Evolutionary conservation across 768 basidiomycete genomes (phyloP).

Genomic region (Hericium coralloides): DNA sequence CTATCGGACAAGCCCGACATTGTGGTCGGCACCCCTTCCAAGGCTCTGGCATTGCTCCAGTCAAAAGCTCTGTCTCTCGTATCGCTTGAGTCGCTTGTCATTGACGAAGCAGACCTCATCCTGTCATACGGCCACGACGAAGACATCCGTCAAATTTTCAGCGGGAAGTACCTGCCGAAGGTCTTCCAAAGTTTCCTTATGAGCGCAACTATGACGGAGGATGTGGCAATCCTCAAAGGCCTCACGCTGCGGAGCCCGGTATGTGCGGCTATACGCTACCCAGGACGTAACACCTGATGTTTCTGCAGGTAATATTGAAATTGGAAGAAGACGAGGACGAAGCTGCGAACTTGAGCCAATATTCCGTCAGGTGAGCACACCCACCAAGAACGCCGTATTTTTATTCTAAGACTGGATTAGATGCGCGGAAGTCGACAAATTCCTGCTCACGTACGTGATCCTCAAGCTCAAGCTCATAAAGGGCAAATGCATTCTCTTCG

Average conservation of each 20-base stretch:
- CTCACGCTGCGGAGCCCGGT: slow-evolving; percentile 84
- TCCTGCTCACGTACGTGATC: slow-evolving; percentile 91
- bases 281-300: neutral
- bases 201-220: slow-evolving; percentile 97
- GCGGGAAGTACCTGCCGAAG: slow-evolving; percentile 63
- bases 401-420: slow-evolving; percentile 24
- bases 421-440: slow-evolving; percentile 94
- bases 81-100: slow-evolving; percentile 76
- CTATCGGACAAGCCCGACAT: slow-evolving; percentile 72
- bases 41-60: slow-evolving; percentile 57
- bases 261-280: slow-evolving; percentile 19
- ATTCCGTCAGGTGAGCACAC: slow-evolving; percentile 33
- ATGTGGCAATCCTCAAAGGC: slow-evolving; percentile 87
- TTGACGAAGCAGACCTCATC: slow-evolving; percentile 96
- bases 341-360: slow-evolving; percentile 74
- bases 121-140: slow-evolving; percentile 95
- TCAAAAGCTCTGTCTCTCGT: slow-evolving; percentile 59
- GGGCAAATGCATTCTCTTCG: slow-evolving; percentile 95
- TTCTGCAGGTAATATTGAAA: slow-evolving; percentile 67
- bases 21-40: slow-evolving; percentile 71
- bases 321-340: slow-evolving; percentile 86
- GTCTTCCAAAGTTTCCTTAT: slow-evolving; percentile 90
- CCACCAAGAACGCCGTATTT: neutral
- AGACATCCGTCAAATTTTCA: slow-evolving; percentile 67
- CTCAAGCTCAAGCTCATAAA: slow-evolving; percentile 93